Evolutionary conservation across 2,329 filamentous ascomycete species (phyloP).

Genomic region (Phialophora macrospora): DNA sequence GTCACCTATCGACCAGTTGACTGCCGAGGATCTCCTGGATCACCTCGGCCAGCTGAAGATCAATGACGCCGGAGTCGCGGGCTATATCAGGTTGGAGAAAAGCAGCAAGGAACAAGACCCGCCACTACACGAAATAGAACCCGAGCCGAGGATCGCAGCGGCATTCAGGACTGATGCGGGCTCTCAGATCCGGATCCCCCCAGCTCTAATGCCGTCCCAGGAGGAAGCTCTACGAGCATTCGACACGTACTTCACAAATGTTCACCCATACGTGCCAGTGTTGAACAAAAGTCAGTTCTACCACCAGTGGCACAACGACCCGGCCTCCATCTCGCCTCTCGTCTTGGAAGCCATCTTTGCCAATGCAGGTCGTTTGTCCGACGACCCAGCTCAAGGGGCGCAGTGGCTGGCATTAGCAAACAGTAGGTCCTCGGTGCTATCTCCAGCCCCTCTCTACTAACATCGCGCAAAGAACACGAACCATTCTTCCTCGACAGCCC

Average conservation of each 20-base stretch:
- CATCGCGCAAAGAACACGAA: constrained; percentile 73
- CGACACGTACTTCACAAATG: constrained; percentile 84
- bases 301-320: constrained; percentile 83
- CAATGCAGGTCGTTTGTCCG: constrained; percentile 80
- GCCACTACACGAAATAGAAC: constrained; percentile 71
- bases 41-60: constrained; percentile 86
- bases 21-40: constrained; percentile 74
- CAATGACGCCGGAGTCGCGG: constrained; percentile 82
- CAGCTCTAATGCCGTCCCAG: constrained; percentile 89
- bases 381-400: constrained; percentile 81
- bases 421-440: constrained; percentile 59
- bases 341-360: constrained; percentile 90
- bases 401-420: constrained; percentile 92
- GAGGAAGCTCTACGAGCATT: constrained; percentile 83
- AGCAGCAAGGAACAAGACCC: constrained; percentile 59
- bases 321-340: constrained; percentile 84
- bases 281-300: constrained; percentile 82
- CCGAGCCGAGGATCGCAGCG: constrained; percentile 71
- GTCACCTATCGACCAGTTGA: constrained; percentile 64
- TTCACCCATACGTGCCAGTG: constrained; percentile 92
- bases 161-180: constrained; percentile 69
- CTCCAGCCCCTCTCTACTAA: constrained; percentile 26
- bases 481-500: constrained; percentile 93
- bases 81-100: constrained; percentile 76
- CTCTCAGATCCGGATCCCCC: constrained; percentile 82